Percentiles rank a stretch among this genome's conserved stretches.
These are phyloP conservation scores for Pythium chondricola DNA, from an alignment of 352 stramenopile genomes.

Conservation along the genomic window DNA sequence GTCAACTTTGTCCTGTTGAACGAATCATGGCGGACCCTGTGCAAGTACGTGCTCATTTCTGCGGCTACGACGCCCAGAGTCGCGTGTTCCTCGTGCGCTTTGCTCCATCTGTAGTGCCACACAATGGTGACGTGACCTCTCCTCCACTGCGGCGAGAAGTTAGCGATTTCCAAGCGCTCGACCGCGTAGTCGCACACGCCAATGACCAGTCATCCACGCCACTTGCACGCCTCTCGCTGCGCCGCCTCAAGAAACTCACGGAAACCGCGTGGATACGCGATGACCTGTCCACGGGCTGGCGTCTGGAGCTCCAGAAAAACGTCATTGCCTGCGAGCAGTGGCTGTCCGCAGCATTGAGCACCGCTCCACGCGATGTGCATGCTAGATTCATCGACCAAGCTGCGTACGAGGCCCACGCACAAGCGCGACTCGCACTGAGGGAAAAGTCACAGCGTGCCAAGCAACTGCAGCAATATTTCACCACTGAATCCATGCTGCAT, in stretches of 20 bases:
- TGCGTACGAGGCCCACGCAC: constrained; percentile 30
- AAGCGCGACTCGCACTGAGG: constrained; percentile 7
- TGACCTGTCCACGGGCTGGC: constrained; percentile 38
- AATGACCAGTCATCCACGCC: neutral
- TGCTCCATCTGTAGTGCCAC: neutral
- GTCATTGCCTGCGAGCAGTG: constrained; percentile 44
- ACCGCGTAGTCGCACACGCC: constrained; percentile 6
- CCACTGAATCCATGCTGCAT: constrained; percentile 33
- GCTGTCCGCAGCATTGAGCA: constrained; percentile 36
- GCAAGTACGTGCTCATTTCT: too few relatives aligned
- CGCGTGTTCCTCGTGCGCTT: constrained; percentile 8
- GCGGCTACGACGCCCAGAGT: constrained; percentile 10
- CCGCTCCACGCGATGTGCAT: constrained; percentile 20
- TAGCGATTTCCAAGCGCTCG: constrained; percentile 21
- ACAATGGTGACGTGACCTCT: neutral
- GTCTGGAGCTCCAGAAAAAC: constrained; percentile 58
- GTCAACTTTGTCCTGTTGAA: too few relatives aligned
- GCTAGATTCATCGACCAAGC: constrained; percentile 44
- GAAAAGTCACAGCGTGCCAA: constrained; percentile 33
- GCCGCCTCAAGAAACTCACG: constrained; percentile 53
- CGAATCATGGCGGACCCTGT: too few relatives aligned
- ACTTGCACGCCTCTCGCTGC: constrained; percentile 37
- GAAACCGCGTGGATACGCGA: constrained; percentile 37
- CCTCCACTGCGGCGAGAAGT: constrained; percentile 7
- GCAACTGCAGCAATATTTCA: constrained; percentile 75